Conservation (phyloP, 176 grass and related monocot species). For the Panicum miliaceum region DNA sequence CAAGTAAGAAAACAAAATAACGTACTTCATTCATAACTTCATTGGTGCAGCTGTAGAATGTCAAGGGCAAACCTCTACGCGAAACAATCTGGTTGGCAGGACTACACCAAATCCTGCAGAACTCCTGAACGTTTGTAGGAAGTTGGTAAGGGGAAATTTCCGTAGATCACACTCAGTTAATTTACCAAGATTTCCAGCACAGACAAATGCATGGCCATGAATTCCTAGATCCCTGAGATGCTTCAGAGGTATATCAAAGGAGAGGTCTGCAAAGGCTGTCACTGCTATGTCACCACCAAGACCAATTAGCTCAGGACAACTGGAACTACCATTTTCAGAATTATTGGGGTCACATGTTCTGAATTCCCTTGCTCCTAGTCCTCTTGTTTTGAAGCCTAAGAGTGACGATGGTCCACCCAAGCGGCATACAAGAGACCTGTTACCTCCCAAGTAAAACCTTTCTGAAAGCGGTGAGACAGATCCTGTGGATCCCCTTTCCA, state of each 20-base stretch:
- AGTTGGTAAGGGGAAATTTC: conserved; percentile 53
- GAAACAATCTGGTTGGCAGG: conserved; percentile 71
- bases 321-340: conserved; percentile 42
- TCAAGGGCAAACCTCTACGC: conserved; percentile 73
- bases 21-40: conserved; percentile 6
- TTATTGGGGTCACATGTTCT: conserved; percentile 36
- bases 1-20: conserved; percentile 13
- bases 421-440: conserved; percentile 68
- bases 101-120: conserved; percentile 82
- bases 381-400: conserved; percentile 77
- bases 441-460: conserved; percentile 80
- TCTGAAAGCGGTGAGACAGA: conserved; percentile 61
- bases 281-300: conserved; percentile 66
- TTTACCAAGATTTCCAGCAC: conserved; percentile 75
- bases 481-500: conserved; percentile 55
- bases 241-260: conserved; percentile 88
- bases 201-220: conserved; percentile 80
- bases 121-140: conserved; percentile 78
- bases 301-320: conserved; percentile 50
- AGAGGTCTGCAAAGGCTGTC: conserved; percentile 80
- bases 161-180: conserved; percentile 54
- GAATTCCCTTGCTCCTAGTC: conserved; percentile 53
- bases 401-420: conserved; percentile 74
- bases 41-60: background rate
- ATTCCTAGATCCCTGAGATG: conserved; percentile 74